These are phyloP conservation scores for Prunus armeniaca DNA, from an alignment of 306 rosid genomes.

Conservation along the genomic window DNA sequence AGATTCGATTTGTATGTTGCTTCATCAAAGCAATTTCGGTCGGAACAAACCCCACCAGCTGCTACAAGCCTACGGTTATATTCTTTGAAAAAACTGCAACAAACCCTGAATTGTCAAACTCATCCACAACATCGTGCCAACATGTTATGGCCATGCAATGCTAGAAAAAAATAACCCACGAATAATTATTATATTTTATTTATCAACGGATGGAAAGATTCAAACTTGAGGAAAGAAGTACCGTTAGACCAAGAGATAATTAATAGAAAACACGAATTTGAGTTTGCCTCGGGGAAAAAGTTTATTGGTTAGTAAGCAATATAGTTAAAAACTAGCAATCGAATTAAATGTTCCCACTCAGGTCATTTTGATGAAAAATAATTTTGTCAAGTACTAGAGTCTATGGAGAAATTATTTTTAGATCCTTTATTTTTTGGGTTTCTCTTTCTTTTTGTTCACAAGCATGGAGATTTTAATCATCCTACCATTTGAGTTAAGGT, in stretches of 20 bases:
- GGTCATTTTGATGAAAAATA: neutral
- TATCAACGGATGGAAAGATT: too few species aligned
- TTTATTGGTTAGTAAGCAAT: neutral
- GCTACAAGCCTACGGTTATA: too few species aligned
- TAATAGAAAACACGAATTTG: neutral
- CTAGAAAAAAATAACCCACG: neutral
- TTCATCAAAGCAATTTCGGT: constrained; percentile 14
- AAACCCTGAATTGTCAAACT: constrained; percentile 7
- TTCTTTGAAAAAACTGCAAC: too few species aligned
- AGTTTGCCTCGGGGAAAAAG: neutral
- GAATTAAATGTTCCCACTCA: too few species aligned
- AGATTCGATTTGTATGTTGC: constrained; percentile 15
- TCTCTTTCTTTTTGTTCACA: neutral
- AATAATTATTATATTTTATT: too few species aligned
- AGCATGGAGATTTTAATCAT: neutral
- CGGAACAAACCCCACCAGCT: constrained; percentile 22
- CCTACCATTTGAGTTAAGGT: neutral
- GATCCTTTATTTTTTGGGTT: too few species aligned
- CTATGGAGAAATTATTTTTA: too few species aligned
- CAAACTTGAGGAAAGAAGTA: neutral
- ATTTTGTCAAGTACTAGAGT: neutral
- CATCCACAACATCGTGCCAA: constrained; percentile 5
- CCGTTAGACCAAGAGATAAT: too few species aligned
- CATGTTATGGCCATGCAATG: neutral
- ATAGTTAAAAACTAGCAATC: neutral